phyloP scores from a whole-genome alignment of 768 basidiomycete species.

The Multifurca ochricompacta region DNA sequence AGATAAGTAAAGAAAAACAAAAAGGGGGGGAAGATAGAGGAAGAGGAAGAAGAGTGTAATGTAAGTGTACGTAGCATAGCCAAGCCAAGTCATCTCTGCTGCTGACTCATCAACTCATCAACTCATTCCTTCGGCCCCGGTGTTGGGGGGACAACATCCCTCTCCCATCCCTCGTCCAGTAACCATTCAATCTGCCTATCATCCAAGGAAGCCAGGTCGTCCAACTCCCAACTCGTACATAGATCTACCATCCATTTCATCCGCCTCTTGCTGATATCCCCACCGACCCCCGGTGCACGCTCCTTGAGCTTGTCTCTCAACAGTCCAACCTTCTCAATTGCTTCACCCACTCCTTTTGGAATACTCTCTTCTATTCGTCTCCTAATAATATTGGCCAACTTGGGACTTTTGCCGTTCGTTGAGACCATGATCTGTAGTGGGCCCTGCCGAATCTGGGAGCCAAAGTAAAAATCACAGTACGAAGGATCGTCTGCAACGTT shows the following conservation, averaged over 20 bases:
- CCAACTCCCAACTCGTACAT: slow-evolving; percentile 81
- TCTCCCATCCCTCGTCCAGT: slow-evolving; percentile 84
- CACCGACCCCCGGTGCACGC: slow-evolving; percentile 78
- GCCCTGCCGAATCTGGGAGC: slow-evolving; percentile 83
- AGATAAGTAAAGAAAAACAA: background rate
- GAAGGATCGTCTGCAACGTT: slow-evolving; percentile 97
- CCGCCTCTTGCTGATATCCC: slow-evolving; percentile 62
- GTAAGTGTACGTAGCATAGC: too few relatives aligned
- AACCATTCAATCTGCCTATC: slow-evolving; percentile 55
- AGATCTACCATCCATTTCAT: slow-evolving; percentile 92
- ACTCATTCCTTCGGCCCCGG: slow-evolving; percentile 36
- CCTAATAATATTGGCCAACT: slow-evolving; percentile 79
- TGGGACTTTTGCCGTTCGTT: slow-evolving; percentile 89
- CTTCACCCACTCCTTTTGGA: slow-evolving; percentile 63
- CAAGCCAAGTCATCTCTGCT: too few relatives aligned
- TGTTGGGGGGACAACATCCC: slow-evolving; percentile 43
- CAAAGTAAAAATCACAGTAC: slow-evolving; percentile 98
- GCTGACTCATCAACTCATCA: slow-evolving; percentile 1
- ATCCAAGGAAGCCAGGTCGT: slow-evolving; percentile 67
- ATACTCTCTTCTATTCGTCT: slow-evolving; percentile 58
- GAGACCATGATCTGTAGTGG: slow-evolving; percentile 95
- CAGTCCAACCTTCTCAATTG: slow-evolving; percentile 72
- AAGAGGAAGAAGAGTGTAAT: too few relatives aligned
- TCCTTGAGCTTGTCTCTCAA: slow-evolving; percentile 66
- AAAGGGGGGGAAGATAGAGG: slow-evolving; percentile 5